Conservation (phyloP, 768 basidiomycete species). For the Calocybe gangraenosa region DNA sequence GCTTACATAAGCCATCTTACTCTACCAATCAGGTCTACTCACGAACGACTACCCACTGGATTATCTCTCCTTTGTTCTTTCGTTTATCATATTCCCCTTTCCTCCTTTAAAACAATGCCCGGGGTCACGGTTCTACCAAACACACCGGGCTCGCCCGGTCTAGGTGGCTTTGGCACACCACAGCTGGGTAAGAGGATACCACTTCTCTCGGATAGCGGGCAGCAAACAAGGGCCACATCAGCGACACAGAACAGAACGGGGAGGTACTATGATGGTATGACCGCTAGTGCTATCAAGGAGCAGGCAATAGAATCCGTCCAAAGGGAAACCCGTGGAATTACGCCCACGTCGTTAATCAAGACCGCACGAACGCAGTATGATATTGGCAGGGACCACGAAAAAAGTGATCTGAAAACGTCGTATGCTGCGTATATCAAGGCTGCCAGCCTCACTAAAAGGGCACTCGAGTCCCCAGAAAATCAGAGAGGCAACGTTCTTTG, state of each 20-base stretch:
- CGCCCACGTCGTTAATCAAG: constrained; percentile 57
- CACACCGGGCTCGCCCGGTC: constrained; percentile 20
- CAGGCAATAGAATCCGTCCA: constrained; percentile 32
- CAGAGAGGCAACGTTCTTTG: constrained; percentile 52
- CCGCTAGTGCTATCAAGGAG: constrained; percentile 39
- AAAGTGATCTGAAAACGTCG: constrained; percentile 59
- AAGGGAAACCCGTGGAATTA: constrained; percentile 40
- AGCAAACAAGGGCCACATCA: constrained; percentile 18
- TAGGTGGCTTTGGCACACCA: constrained; percentile 23
- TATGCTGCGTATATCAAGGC: constrained; percentile 58
- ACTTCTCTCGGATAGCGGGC: constrained; percentile 14
- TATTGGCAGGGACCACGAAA: constrained; percentile 48
- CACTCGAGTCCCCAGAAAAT: constrained; percentile 55
- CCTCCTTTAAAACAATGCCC: constrained; percentile 18
- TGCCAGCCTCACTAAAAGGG: constrained; percentile 51
- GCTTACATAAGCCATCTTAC: constrained; percentile 13
- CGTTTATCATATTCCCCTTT: constrained; percentile 9
- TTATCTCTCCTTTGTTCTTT: constrained; percentile 1
- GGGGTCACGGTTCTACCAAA: constrained; percentile 25
- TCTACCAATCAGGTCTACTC: no score
- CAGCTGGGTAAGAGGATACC: constrained; percentile 26
- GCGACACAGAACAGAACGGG: constrained; percentile 20
- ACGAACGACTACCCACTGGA: constrained; percentile 4
- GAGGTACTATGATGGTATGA: constrained; percentile 30
- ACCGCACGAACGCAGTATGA: constrained; percentile 55